Conservation (phyloP, 2,329 filamentous ascomycete species). For the Berkeleyomyces basicola region DNA sequence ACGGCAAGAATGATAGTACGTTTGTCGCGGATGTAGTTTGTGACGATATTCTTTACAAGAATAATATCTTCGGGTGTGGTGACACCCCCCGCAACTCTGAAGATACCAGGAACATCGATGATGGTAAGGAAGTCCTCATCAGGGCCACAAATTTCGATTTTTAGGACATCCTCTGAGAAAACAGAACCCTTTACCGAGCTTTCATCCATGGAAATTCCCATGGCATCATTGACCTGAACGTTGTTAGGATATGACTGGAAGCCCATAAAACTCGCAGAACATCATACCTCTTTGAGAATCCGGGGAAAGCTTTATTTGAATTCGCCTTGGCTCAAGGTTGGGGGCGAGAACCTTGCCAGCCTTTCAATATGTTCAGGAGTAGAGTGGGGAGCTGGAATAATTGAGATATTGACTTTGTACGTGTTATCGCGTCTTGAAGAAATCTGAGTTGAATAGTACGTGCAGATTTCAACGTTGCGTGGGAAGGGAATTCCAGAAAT, state of each 20-base stretch:
- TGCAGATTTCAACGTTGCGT: constrained; percentile 16
- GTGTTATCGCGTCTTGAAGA: constrained; percentile 14
- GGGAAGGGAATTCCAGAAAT: constrained; percentile 18
- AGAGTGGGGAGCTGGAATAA: constrained; percentile 22
- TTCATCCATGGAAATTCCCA: constrained; percentile 14
- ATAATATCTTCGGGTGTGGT: constrained; percentile 21
- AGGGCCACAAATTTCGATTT: constrained; percentile 16
- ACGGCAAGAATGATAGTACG: constrained; percentile 30
- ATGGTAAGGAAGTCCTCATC: constrained; percentile 25
- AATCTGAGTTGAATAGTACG: constrained; percentile 17
- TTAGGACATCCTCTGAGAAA: constrained; percentile 18
- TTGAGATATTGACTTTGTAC: constrained; percentile 25
- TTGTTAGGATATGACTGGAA: neutral
- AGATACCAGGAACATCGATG: constrained; percentile 30
- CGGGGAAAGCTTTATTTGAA: constrained; percentile 22
- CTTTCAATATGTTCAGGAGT: constrained; percentile 11
- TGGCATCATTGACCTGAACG: constrained; percentile 1
- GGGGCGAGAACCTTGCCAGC: neutral
- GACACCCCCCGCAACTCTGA: constrained; percentile 22
- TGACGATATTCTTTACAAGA: constrained; percentile 23
- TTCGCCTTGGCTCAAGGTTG: neutral
- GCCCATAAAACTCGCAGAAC: neutral
- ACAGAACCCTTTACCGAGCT: constrained; percentile 9
- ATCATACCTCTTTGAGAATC: constrained; percentile 20
- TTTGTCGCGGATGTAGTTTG: constrained; percentile 24